phyloP scores from a whole-genome alignment of 805 yeast species.

The Candida schatavii region DNA sequence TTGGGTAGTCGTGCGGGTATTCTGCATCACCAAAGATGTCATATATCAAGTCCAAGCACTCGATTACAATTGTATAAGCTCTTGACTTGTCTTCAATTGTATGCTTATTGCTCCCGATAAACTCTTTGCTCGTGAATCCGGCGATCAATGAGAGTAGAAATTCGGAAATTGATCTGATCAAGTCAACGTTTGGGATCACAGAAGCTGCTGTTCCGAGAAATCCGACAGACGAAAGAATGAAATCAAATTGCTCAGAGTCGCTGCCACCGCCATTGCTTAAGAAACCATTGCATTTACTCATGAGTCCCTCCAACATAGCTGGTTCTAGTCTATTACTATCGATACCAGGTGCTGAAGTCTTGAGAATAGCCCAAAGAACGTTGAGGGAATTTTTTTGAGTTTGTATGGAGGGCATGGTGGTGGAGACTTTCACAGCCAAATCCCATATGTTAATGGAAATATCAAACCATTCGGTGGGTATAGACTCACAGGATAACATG shows the following conservation, averaged over 20 bases:
- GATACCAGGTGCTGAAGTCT: constrained; percentile 34
- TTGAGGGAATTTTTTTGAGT: constrained; percentile 32
- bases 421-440: constrained; percentile 12
- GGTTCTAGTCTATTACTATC: constrained; percentile 18
- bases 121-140: constrained; percentile 7
- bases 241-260: constrained; percentile 29
- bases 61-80: constrained; percentile 47
- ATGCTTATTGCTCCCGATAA: not conserved
- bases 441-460: constrained; percentile 30
- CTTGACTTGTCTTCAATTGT: constrained; percentile 19
- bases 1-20: constrained; percentile 62
- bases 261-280: constrained; percentile 5
- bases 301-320: constrained; percentile 24
- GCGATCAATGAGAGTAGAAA: constrained; percentile 34
- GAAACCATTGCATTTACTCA: constrained; percentile 17
- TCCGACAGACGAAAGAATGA: constrained; percentile 46
- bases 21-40: constrained; percentile 77
- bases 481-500: constrained; percentile 27
- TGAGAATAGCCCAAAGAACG: constrained; percentile 37
- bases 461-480: constrained; percentile 40
- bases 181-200: constrained; percentile 40
- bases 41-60: constrained; percentile 62
- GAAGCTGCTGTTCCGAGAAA: constrained; percentile 51
- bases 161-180: constrained; percentile 45
- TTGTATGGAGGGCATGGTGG: constrained; percentile 15